Conservation (phyloP, 306 rosid genomes). For the Casuarina glauca region DNA sequence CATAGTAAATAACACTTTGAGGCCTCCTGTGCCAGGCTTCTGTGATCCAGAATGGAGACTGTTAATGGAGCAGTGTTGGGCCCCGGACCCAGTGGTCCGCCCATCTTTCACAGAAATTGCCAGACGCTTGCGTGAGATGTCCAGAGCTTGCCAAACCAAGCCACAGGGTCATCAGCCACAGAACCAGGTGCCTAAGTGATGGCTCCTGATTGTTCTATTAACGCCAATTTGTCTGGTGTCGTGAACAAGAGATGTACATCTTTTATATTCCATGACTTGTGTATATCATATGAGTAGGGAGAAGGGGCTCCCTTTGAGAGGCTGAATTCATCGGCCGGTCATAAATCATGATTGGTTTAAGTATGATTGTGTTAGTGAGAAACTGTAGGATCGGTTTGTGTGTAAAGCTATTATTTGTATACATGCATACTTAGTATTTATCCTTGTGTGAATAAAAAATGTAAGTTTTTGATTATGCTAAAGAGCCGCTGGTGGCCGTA, state of each 20-base stretch:
- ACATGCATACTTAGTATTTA: constrained; percentile 13
- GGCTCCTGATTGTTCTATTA: neutral
- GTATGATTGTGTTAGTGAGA: constrained; percentile 21
- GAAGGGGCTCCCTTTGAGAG: constrained; percentile 19
- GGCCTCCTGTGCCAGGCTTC: constrained; percentile 63
- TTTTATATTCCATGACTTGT: constrained; percentile 19
- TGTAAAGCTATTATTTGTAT: constrained; percentile 33
- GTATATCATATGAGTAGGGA: constrained; percentile 24
- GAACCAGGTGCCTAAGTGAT: constrained; percentile 38
- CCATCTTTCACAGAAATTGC: constrained; percentile 89
- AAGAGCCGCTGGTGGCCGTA: neutral
- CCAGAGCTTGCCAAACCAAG: constrained; percentile 64
- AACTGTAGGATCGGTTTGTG: constrained; percentile 6
- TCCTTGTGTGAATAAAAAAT: neutral
- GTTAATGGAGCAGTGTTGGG: constrained; percentile 93
- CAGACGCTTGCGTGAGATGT: constrained; percentile 68
- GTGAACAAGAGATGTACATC: neutral
- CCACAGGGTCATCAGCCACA: constrained; percentile 38
- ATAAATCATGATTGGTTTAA: neutral
- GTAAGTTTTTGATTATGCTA: neutral
- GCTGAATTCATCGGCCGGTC: constrained; percentile 13
- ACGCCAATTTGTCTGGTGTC: neutral
- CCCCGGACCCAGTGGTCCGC: constrained; percentile 70
- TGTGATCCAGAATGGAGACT: constrained; percentile 81
- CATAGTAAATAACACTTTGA: constrained; percentile 74